These are phyloP conservation scores for Elsinoe perseae DNA, from an alignment of 2,329 filamentous ascomycete genomes.

Conservation along the genomic window DNA sequence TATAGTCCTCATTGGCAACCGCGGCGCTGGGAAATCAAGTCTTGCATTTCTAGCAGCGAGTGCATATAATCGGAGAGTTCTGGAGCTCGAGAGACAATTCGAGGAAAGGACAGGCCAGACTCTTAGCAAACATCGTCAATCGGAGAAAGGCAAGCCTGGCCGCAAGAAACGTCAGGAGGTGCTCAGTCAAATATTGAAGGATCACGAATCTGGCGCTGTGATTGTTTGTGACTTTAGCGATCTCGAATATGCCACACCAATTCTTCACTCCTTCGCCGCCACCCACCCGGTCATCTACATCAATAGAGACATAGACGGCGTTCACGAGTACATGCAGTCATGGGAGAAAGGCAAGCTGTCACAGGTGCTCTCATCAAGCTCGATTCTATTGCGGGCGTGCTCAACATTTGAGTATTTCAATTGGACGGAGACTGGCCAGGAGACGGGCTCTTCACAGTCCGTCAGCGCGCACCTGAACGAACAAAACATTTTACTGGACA, in stretches of 20 bases:
- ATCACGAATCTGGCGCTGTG: conserved; percentile 54
- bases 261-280: conserved; percentile 55
- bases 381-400: conserved; percentile 54
- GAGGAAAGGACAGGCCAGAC: conserved; percentile 55
- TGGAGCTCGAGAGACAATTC: conserved; percentile 64
- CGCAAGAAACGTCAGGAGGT: conserved; percentile 56
- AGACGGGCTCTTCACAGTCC: background rate
- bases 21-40: conserved; percentile 68
- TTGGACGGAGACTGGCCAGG: conserved; percentile 46
- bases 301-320: conserved; percentile 55
- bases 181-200: conserved; percentile 51
- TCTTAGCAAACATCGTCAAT: conserved; percentile 55
- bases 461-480: conserved; percentile 1
- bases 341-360: conserved; percentile 49
- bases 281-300: conserved; percentile 66
- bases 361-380: conserved; percentile 51
- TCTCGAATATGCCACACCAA: conserved; percentile 57
- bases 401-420: conserved; percentile 74
- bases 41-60: conserved; percentile 67
- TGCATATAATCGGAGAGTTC: conserved; percentile 58
- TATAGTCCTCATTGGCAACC: conserved; percentile 64
- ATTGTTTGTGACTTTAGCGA: conserved; percentile 65
- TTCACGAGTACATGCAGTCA: conserved; percentile 53
- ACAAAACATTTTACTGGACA: background rate
- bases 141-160: conserved; percentile 55